Evolutionary conservation across 495 filamentous ascomycete species (phyloP).

Genomic region (Hypoxylon fuscum): DNA sequence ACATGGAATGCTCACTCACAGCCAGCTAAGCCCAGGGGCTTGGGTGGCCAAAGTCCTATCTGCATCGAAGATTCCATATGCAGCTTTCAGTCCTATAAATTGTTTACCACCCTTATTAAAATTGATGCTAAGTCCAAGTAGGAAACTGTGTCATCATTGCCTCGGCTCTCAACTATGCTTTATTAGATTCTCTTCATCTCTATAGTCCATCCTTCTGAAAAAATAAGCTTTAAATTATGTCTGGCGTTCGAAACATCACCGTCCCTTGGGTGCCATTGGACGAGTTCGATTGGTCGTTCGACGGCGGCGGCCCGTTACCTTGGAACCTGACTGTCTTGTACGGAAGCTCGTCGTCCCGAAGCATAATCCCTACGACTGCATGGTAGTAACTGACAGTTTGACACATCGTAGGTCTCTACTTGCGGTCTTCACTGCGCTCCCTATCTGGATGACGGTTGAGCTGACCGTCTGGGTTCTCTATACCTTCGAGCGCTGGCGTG

Average conservation of each 20-base stretch:
- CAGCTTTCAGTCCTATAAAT: too few relatives aligned
- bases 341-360: background rate
- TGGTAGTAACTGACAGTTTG: slow-evolving; percentile 3
- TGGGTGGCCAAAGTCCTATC: too few relatives aligned
- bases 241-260: slow-evolving; percentile 28
- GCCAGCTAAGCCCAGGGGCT: too few relatives aligned
- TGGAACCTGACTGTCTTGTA: slow-evolving; percentile 33
- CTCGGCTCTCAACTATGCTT: too few relatives aligned
- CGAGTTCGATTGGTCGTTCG: slow-evolving; percentile 33
- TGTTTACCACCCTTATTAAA: too few relatives aligned
- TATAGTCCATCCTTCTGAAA: too few relatives aligned
- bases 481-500: slow-evolving; percentile 48
- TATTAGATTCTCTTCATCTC: too few relatives aligned
- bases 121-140: too few relatives aligned
- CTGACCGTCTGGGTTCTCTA: slow-evolving; percentile 50
- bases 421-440: slow-evolving; percentile 47
- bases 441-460: slow-evolving; percentile 57
- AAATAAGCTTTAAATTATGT: slow-evolving; percentile 7
- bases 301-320: slow-evolving; percentile 21
- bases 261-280: slow-evolving; percentile 31
- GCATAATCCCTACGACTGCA: background rate
- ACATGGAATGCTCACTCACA: too few relatives aligned
- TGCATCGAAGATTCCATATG: too few relatives aligned
- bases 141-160: too few relatives aligned
- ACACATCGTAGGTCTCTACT: slow-evolving; percentile 41